These are phyloP conservation scores for Talaromyces sp. DNA, from an alignment of 2,329 filamentous ascomycete species.

Conservation along the genomic window DNA sequence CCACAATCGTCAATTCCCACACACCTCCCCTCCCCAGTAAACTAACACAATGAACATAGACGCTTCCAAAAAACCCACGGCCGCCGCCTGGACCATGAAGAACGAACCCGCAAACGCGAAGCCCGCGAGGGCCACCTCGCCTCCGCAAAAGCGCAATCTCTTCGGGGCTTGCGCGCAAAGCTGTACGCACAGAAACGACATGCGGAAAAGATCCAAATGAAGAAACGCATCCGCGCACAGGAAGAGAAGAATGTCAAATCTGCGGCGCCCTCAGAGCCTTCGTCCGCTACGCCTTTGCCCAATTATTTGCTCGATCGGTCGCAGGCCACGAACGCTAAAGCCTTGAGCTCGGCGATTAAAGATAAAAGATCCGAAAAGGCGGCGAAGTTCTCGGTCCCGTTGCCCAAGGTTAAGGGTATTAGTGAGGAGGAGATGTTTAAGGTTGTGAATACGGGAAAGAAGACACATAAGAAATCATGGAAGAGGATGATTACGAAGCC, in stretches of 20 bases:
- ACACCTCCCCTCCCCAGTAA: conserved; percentile 26
- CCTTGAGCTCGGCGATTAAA: conserved; percentile 82
- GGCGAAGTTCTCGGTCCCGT: conserved; percentile 83
- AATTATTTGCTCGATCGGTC: conserved; percentile 90
- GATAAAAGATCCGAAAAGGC: conserved; percentile 93
- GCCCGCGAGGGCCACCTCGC: conserved; percentile 87
- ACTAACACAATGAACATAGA: conserved; percentile 16
- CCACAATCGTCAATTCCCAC: conserved; percentile 42
- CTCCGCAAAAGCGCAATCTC: conserved; percentile 86
- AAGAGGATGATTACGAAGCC: conserved; percentile 70
- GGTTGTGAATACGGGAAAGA: conserved; percentile 93
- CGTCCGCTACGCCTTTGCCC: conserved; percentile 64
- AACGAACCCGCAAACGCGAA: conserved; percentile 78
- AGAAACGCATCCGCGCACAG: conserved; percentile 88
- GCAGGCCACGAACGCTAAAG: conserved; percentile 66
- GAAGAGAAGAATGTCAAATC: conserved; percentile 96
- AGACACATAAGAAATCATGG: conserved; percentile 77
- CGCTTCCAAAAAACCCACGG: conserved; percentile 19
- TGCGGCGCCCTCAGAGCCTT: conserved; percentile 69
- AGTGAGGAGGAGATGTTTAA: conserved; percentile 97
- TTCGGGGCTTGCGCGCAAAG: conserved; percentile 88
- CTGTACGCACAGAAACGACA: conserved; percentile 88
- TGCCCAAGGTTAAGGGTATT: conserved; percentile 93
- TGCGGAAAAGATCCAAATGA: conserved; percentile 98
- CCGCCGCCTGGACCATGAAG: conserved; percentile 71